Percentiles rank a stretch among this genome's conserved stretches.
phyloP scores from a whole-genome alignment of 352 stramenopile species.

The Bremia lactucae region DNA sequence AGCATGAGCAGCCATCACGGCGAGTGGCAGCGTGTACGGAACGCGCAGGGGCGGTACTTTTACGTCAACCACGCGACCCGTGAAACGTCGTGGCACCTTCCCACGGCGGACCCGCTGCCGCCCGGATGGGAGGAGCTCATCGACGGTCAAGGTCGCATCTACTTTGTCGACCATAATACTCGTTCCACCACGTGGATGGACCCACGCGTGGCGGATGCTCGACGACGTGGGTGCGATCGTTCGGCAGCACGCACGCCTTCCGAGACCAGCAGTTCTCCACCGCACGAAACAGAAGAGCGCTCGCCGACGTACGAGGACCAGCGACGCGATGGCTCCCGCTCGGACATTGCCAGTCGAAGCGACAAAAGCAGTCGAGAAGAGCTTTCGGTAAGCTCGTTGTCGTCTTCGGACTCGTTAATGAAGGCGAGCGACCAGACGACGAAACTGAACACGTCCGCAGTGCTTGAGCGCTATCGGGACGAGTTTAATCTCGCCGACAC shows the following conservation, averaged over 20 bases:
- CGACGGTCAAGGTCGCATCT: slow-evolving; percentile 58
- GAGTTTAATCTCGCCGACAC: slow-evolving; percentile 15
- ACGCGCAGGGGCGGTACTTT: slow-evolving; percentile 76
- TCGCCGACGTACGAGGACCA: slow-evolving; percentile 18
- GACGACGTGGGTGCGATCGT: slow-evolving; percentile 11
- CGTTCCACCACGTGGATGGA: slow-evolving; percentile 74
- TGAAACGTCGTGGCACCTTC: slow-evolving; percentile 77
- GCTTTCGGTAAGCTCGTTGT: slow-evolving; percentile 9
- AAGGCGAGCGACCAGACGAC: slow-evolving; percentile 8
- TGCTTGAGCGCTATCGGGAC: slow-evolving; percentile 26
- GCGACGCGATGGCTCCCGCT: slow-evolving; percentile 6
- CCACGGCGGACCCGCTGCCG: slow-evolving; percentile 53
- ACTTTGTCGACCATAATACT: slow-evolving; percentile 78
- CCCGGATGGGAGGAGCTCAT: slow-evolving; percentile 73
- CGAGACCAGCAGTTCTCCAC: not conserved
- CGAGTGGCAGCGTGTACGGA: slow-evolving; percentile 68
- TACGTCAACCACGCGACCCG: slow-evolving; percentile 79
- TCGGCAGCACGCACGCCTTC: slow-evolving; percentile 9
- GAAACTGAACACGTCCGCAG: slow-evolving; percentile 14
- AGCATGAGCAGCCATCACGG: slow-evolving; percentile 23
- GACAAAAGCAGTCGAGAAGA: slow-evolving; percentile 16
- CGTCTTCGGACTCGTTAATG: slow-evolving; percentile 4
- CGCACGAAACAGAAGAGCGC: slow-evolving; percentile 1
- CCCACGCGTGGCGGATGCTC: slow-evolving; percentile 34
- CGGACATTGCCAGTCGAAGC: slow-evolving; percentile 10